A percentile compares a stretch with the other conserved stretches of the same genome.
phyloP scores from a whole-genome alignment of 192 early-diverging fungal genomes.

The Phlyctochytrium planicorne region DNA sequence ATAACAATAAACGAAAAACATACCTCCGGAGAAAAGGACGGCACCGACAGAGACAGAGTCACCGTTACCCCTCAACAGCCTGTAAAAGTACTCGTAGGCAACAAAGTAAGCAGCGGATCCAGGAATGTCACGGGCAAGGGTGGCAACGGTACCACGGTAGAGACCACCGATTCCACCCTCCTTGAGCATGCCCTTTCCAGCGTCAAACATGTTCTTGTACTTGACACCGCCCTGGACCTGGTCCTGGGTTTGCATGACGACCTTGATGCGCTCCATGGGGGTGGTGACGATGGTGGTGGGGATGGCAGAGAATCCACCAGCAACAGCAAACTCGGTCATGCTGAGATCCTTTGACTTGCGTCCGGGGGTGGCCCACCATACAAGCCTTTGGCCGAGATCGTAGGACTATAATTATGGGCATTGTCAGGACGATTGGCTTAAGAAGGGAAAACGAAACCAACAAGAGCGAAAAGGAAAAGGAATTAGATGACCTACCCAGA shows the following conservation, averaged over 20 bases:
- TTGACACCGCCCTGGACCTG: constrained; percentile 61
- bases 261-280: constrained; percentile 96
- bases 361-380: constrained; percentile 56
- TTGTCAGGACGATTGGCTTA: not conserved
- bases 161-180: constrained; percentile 85
- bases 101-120: constrained; percentile 96
- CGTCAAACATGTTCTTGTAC: constrained; percentile 93
- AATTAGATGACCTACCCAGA: constrained; percentile 64
- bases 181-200: constrained; percentile 73
- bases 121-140: constrained; percentile 88
- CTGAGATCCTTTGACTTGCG: constrained; percentile 58
- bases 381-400: constrained; percentile 76
- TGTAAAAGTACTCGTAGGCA: constrained; percentile 76
- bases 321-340: constrained; percentile 77
- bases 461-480: not conserved
- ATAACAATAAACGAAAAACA: constrained; percentile 14
- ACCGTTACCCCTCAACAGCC: constrained; percentile 64
- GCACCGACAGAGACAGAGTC: constrained; percentile 67
- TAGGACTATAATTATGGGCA: constrained; percentile 51
- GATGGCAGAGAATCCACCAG: constrained; percentile 92
- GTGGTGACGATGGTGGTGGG: constrained; percentile 94
- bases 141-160: constrained; percentile 93
- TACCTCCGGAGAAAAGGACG: constrained; percentile 91
- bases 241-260: constrained; percentile 83
- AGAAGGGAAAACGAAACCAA: constrained; percentile 7